phyloP scores from a whole-genome alignment of 768 basidiomycete genomes.

The Gyrodon lividus region DNA sequence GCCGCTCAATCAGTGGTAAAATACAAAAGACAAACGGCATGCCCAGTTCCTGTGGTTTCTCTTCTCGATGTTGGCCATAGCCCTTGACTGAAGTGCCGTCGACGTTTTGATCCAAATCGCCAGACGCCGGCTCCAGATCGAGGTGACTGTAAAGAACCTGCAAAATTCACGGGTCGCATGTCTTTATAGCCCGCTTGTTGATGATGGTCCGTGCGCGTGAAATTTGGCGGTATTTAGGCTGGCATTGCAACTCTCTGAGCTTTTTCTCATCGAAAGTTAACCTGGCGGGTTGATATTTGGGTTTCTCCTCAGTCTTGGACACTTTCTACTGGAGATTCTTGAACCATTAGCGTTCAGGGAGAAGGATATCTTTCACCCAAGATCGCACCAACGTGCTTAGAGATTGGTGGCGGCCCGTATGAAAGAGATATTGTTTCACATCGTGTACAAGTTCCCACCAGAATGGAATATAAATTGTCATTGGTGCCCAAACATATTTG shows the following conservation, averaged over 20 bases:
- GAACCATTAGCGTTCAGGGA: slow-evolving; percentile 56
- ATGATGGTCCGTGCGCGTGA: slow-evolving; percentile 55
- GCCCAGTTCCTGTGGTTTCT: slow-evolving; percentile 61
- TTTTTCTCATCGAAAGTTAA: slow-evolving; percentile 61
- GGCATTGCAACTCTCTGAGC: background rate
- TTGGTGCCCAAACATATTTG: too few relatives aligned
- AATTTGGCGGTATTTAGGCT: slow-evolving; percentile 12
- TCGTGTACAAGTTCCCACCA: too few relatives aligned
- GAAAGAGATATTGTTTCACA: slow-evolving; percentile 46
- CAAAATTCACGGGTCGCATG: slow-evolving; percentile 19
- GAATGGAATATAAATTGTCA: too few relatives aligned
- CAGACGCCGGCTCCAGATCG: slow-evolving; percentile 37
- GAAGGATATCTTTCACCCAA: slow-evolving; percentile 61
- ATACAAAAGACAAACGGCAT: slow-evolving; percentile 54
- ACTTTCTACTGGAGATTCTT: slow-evolving; percentile 45
- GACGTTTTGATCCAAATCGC: slow-evolving; percentile 16
- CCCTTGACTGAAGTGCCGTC: slow-evolving; percentile 20
- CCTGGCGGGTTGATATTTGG: slow-evolving; percentile 76
- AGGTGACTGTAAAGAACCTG: slow-evolving; percentile 40
- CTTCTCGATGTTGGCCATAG: slow-evolving; percentile 45
- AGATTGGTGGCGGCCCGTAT: slow-evolving; percentile 66
- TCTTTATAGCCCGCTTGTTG: slow-evolving; percentile 20
- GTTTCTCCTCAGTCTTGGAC: slow-evolving; percentile 37
- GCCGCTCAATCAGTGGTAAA: slow-evolving; percentile 51
- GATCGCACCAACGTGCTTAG: slow-evolving; percentile 51